Evolutionary conservation across 2,329 filamentous ascomycete genomes (phyloP), one percentile per base, ranked within the genome.

Genomic region (Hymenoscyphus fructigenus): DNA sequence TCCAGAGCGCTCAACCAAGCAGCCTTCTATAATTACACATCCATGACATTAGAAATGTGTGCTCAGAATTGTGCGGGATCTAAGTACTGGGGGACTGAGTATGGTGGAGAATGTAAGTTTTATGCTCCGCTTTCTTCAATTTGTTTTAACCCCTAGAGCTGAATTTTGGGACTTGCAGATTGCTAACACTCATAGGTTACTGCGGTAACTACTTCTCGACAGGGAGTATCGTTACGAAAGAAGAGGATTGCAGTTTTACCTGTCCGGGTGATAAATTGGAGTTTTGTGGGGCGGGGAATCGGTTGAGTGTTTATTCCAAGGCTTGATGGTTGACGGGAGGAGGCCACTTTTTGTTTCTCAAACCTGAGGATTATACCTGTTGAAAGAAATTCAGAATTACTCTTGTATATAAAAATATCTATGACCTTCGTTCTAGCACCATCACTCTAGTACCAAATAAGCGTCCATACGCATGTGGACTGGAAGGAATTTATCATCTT

Each of bases 51-150:
- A 47, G 73, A 77, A 61, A 68, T 67, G 14, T 78, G 76, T 57
- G 68, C 68, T 1, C 44, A 65, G 1, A 66, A 73, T 38, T 78
- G 74, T 61, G 59, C 65, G 3, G 73, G 70, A 3, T 79, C 73
- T 56, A 71, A 63, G 2, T 78, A 75, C 65, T 76, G 74, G 36
- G 79, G 78, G 47, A 74, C 79, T 7, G 79, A 81, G 63, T 80
- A 78, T 66, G 71, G 73, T 34, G 70, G 71, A 53, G 74, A 78
- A 67, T 77, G 76, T 67, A 76, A 70, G 63, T 76, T 69, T n/a
- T n/a, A n/a, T n/a, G 34, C 47, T 65, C 66, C 7, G 5, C 32
- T n/a, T n/a, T 17, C 50, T 53, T 50, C 26, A 26, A 2, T 36
- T 61, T 50, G 10, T n/a, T 17, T n/a, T 29, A 12, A 41, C 23